Base-by-base conservation (phyloP, 2,329 filamentous ascomycete genomes). In the Cladosporium sp. region DNA sequence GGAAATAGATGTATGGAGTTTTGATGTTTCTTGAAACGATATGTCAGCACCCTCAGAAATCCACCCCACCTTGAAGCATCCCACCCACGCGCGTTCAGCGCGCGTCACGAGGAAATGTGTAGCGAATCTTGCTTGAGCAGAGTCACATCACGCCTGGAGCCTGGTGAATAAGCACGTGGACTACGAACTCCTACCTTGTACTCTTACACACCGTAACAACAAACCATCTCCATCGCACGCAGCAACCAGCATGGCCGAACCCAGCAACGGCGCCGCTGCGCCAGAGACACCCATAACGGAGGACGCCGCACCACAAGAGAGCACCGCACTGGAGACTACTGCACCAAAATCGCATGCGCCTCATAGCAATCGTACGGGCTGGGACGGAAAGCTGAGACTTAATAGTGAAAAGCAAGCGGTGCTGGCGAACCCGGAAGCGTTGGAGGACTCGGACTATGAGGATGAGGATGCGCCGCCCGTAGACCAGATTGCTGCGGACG, bases 381-480 rank as follows among this genome's bases (percentile, higher is more conserved):
- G 90, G 90, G 90, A 93, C 73, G 90, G 90, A 63, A 93, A 93
- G 76, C 80, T 93, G 60, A 82, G 90, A 39, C 76, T 96, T 52
- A 56, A 56, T 20, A 86, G 89, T 62, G 58, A 54, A 17, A 86
- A 86, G 67, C 87, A 84, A 70, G 81, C 86, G 2, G 78, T 84
- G 34, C 77, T 95, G 49, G 79, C 83, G 22, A 95, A 96, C 69
- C 88, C 90, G 2, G 90, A 94, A 69, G 90, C 89, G 9, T 75
- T 96, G 54, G 89, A 88, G 43, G 92, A 97, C 68, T 85, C 89
- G 0, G 92, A 96, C 59, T 91, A 93, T 70, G 94, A 90, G 15
- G 92, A 90, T 65, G 84, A 83, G 19, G 82, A 84, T 63, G 82
- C 80, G 19, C 76, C 89, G 62, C 84, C 84, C 0, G 87, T 88